Evolutionary conservation across 352 stramenopile genomes (phyloP), one percentile per base, ranked within the genome.

Genomic region (Phytophthora quininea): DNA sequence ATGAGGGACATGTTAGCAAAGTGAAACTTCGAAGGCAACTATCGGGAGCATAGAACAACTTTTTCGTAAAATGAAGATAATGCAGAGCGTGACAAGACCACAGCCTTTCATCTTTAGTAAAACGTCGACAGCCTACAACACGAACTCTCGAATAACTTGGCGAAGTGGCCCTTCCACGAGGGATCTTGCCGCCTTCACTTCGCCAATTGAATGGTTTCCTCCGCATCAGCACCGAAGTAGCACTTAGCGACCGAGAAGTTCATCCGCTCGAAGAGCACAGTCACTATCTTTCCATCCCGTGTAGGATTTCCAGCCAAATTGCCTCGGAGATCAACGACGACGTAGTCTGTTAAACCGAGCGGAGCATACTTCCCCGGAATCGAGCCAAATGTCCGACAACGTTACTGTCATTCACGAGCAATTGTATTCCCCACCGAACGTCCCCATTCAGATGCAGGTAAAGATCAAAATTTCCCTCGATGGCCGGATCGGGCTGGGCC

Each of bases 321-420:
- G 33, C 45, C 19, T 63, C 56, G 45, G 24, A 58, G 54, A 47
- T 61, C 42, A 19, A 51, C 37, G 43, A 61, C 27, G 31, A 24
- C 42, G 27, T 58, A 59, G 1, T 54, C 50, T 7, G 32, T 50
- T 14, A n/a, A 31, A 42, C 31, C 42, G 12, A 61, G 50, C 3
- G 42, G 40, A 33, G 31, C 50, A 59, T 59, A 66, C 15, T 59
- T 54, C 4, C 59, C 59, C n/a, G 30, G 14, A 60, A 54, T 54
- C 38, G 40, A 29, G n/a, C 5, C 31, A 38, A 54, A 35, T 54
- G 59, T 33, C 55, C 50, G 12, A 24, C 51, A 33, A 56, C 47
- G 7, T 29, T 42, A 43, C 29, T 33, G 35, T 50, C 59, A 66
- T 59, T 55, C 6, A 59, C 30, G 30, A 59, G 32, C 32, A 66